Conservation (phyloP, 768 basidiomycete species). For the Leccinellum albellum region DNA sequence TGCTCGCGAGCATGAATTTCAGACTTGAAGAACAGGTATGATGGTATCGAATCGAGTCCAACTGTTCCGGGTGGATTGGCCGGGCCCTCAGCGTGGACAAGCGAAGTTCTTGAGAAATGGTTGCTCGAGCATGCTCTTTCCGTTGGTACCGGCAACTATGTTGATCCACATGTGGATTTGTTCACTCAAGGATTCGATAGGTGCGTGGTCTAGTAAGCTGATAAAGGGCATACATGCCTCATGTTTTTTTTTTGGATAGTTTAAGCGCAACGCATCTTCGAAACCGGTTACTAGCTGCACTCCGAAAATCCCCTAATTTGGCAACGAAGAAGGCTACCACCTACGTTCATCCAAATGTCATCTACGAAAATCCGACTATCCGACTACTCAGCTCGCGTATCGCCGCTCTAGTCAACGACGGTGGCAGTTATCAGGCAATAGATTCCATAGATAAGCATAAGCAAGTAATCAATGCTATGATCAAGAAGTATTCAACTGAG, state of each 20-base stretch:
- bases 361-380: slow-evolving; percentile 42
- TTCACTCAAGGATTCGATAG: slow-evolving; percentile 38
- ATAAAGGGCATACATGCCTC: neutral
- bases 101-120: slow-evolving; percentile 22
- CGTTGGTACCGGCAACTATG: slow-evolving; percentile 1
- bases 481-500: slow-evolving; percentile 36
- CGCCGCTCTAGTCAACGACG: slow-evolving; percentile 2
- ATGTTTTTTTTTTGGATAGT: slow-evolving; percentile 5
- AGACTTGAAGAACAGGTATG: slow-evolving; percentile 23
- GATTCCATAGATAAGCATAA: slow-evolving; percentile 9
- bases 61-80: slow-evolving; percentile 12
- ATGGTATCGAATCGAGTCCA: slow-evolving; percentile 26
- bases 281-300: slow-evolving; percentile 15
- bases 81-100: slow-evolving; percentile 26
- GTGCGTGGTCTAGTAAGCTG: slow-evolving; percentile 11
- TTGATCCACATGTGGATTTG: slow-evolving; percentile 22
- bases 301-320: slow-evolving; percentile 31
- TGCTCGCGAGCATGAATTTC: neutral
- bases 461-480: slow-evolving; percentile 34
- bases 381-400: slow-evolving; percentile 30
- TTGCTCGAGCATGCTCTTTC: slow-evolving; percentile 21
- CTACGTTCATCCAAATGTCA: slow-evolving; percentile 28
- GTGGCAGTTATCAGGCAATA: neutral
- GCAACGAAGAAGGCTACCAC: slow-evolving; percentile 23
- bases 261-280: slow-evolving; percentile 30